Conservation (phyloP, 257 asterid genomes). For the Gentiana straminea region DNA sequence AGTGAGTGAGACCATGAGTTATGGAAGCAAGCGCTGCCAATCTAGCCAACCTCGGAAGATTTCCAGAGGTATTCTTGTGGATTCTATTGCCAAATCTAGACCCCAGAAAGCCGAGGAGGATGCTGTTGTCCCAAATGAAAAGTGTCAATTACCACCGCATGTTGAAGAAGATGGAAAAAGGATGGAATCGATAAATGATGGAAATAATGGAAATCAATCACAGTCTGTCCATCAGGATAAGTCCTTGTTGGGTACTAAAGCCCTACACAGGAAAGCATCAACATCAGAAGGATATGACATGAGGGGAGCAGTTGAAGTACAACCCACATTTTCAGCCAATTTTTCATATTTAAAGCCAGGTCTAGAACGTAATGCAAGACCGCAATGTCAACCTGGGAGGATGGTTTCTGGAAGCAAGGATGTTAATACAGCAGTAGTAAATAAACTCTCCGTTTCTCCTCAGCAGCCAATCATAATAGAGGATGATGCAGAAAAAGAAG, state of each 20-base stretch:
- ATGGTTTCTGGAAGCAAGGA: conserved; percentile 14
- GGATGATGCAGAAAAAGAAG: conserved; percentile 25
- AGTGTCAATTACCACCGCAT: conserved; percentile 22
- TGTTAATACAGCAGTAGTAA: conserved; percentile 21
- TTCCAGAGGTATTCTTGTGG: conserved; percentile 64
- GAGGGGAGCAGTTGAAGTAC: conserved; percentile 23
- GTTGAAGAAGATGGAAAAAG: conserved; percentile 18
- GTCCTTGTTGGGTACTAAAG: conserved; percentile 51
- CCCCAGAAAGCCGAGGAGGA: conserved; percentile 18
- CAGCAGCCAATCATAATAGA: conserved; percentile 27
- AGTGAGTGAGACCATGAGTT: conserved; percentile 34
- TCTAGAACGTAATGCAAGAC: conserved; percentile 15
- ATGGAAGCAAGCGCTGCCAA: conserved; percentile 34
- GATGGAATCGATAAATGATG: conserved; percentile 17
- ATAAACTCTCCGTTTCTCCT: conserved; percentile 20
- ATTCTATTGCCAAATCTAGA: conserved; percentile 35
- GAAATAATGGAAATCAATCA: conserved; percentile 25
- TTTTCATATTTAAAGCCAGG: conserved; percentile 22
- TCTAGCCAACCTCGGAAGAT: conserved; percentile 72
- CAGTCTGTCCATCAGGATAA: conserved; percentile 24
- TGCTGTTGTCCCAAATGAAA: conserved; percentile 15
- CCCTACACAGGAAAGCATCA: conserved; percentile 28
- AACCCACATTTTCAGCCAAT: conserved; percentile 25
- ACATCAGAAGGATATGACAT: conserved; percentile 19
- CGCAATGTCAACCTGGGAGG: conserved; percentile 14